A percentile compares a stretch with the other conserved stretches of the same genome.
Conservation (phyloP, 306 rosid genomes). For the Comarum palustre region DNA sequence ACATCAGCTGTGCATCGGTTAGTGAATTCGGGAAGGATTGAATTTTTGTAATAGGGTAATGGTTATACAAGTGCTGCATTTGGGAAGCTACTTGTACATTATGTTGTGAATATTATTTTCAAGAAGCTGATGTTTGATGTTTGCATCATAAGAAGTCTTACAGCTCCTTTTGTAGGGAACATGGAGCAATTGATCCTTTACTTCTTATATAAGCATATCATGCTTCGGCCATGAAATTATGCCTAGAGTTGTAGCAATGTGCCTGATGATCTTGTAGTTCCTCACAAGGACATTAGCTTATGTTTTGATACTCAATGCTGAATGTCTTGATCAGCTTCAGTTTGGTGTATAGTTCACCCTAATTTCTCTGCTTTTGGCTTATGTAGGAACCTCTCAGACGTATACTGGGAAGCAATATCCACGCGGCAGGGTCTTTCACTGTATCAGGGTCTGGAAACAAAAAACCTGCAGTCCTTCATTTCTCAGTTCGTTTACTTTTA, state of each 20-base stretch:
- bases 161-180: not conserved
- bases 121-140: not conserved
- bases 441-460: conserved; percentile 93
- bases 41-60: not conserved
- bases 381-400: conserved; percentile 84
- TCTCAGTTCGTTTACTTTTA: conserved; percentile 90
- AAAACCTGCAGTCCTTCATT: conserved; percentile 88
- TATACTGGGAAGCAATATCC: conserved; percentile 82
- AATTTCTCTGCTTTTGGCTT: conserved; percentile 28
- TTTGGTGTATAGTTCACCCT: not conserved
- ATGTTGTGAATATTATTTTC: not conserved
- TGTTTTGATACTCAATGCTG: not conserved
- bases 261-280: not conserved
- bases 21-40: not conserved
- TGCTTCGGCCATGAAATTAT: not conserved
- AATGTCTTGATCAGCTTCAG: conserved; percentile 3
- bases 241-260: not conserved
- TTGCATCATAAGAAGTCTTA: not conserved
- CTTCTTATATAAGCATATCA: not conserved
- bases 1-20: not conserved
- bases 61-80: not conserved
- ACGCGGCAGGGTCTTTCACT: conserved; percentile 70
- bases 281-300: not conserved
- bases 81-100: not conserved
- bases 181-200: not conserved